These are phyloP conservation scores for Yarrowia osloensis DNA, from an alignment of 805 yeast genomes.

Conservation along the genomic window DNA sequence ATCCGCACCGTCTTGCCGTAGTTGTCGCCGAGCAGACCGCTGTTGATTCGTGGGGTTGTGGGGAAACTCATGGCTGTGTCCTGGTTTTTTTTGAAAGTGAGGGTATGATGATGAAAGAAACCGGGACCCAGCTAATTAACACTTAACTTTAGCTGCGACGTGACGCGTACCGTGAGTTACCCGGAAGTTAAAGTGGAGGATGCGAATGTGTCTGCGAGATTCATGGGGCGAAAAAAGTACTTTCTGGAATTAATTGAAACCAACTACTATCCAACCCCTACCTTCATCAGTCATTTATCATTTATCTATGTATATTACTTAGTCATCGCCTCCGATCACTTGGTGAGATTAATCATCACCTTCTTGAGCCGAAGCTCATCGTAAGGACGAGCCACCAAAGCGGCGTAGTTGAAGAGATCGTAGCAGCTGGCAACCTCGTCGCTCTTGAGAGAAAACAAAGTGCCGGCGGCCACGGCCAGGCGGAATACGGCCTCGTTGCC, in stretches of 20 bases:
- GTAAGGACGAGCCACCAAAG: neutral
- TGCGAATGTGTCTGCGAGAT: too few relatives aligned
- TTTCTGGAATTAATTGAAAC: too few relatives aligned
- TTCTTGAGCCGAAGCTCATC: slow-evolving; percentile 17
- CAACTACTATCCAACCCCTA: too few relatives aligned
- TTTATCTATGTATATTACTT: neutral
- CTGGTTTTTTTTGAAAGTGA: neutral
- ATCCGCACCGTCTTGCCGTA: slow-evolving; percentile 39
- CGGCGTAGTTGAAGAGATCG: neutral
- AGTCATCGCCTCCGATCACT: neutral
- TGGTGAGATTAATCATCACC: slow-evolving; percentile 15
- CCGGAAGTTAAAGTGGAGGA: neutral
- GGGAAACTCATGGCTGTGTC: slow-evolving; percentile 18
- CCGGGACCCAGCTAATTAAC: neutral
- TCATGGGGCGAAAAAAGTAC: too few relatives aligned
- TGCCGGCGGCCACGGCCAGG: slow-evolving; percentile 62
- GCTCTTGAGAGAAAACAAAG: slow-evolving; percentile 44
- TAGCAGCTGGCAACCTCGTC: slow-evolving; percentile 24
- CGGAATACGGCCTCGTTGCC: slow-evolving; percentile 73
- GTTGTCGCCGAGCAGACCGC: slow-evolving; percentile 36
- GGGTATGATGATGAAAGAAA: neutral
- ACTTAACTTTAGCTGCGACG: neutral
- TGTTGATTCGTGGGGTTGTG: slow-evolving; percentile 41
- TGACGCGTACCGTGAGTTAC: slow-evolving; percentile 29
- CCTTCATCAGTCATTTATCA: neutral